Base-by-base conservation (phyloP, 495 filamentous ascomycete genomes). In the Evansstolkia leycettana region DNA sequence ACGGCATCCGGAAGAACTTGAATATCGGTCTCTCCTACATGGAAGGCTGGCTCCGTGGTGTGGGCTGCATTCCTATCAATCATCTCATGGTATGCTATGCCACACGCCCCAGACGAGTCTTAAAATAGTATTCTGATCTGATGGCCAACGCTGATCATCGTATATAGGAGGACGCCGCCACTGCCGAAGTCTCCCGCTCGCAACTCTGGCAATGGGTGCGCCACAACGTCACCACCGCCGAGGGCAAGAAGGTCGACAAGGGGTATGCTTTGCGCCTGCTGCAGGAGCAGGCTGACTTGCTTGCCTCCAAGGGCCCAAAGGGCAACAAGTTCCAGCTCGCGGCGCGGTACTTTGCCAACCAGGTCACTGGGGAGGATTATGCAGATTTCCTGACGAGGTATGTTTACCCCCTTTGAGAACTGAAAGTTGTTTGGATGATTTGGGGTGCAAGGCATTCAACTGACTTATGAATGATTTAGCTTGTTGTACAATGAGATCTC, bases 11-110 rank as follows among this genome's bases (percentile, higher is more conserved):
- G 50, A 95, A 94, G 78, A 99, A 99, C 64, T 68, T 99, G 35
- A 88, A 84, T 59, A 96, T 99, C 51, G 90, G 92, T 14, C 75
- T 99, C 1, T 78, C 81, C 35, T 99, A 99, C 62, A 99, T 96
- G 89, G 90, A 99, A 62, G 89, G 84, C 43, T 99, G 90, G 90
- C 70, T 96, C 19, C 81, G 85, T 38, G 90, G 87, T 12, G 71
- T 96, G 23, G 90, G 90, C 25, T 99, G 90, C 46, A 86, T 99
- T 38, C 92, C 90, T 13, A 95, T 99, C 64, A 95, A 99, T 69
- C 92, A 80, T 57, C 67, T 98, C n/a, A 99, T 99, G 90, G 62
- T 78, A 50, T 18, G 44, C 38, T 32, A 33, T 8, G 27, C 32
- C 19, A 17, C 20, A 23, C 9, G 9, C 4, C 20, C 20, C 4